phyloP scores from a whole-genome alignment of 768 basidiomycete species.

The Lactarius hengduanensis region DNA sequence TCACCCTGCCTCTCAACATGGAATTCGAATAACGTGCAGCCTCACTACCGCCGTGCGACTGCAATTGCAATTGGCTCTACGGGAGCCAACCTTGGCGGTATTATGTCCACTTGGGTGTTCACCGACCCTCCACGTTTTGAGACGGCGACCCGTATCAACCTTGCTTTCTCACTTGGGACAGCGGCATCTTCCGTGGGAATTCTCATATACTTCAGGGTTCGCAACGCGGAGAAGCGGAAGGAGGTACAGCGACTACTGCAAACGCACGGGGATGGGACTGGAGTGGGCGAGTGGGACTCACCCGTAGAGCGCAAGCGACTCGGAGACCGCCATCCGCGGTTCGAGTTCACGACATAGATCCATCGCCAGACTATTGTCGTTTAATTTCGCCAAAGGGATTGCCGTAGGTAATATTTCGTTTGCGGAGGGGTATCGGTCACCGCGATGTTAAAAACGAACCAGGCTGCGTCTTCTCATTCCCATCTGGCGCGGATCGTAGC shows the following conservation, averaged over 20 bases:
- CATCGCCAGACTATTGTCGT: neutral
- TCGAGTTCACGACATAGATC: neutral
- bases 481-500: neutral
- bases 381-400: neutral
- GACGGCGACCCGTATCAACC: conserved; percentile 15
- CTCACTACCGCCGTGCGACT: conserved; percentile 18
- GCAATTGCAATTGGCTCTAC: conserved; percentile 34
- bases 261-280: conserved; percentile 10
- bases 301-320: neutral
- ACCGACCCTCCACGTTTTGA: conserved; percentile 11
- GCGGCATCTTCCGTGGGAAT: neutral
- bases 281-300: neutral
- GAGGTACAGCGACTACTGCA: conserved; percentile 6
- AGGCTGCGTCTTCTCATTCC: neutral
- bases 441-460: neutral
- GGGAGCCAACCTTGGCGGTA: conserved; percentile 22
- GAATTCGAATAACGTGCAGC: conserved; percentile 36
- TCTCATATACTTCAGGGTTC: conserved; percentile 8
- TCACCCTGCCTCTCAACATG: conserved; percentile 32
- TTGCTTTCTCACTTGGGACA: conserved; percentile 16
- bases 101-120: conserved; percentile 11
- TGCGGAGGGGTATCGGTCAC: neutral
- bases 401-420: neutral
- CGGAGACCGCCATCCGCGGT: neutral
- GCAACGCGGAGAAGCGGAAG: conserved; percentile 12